Evolutionary conservation across 306 rosid genomes (phyloP).

Genomic region (Adenanthera pavonina): DNA sequence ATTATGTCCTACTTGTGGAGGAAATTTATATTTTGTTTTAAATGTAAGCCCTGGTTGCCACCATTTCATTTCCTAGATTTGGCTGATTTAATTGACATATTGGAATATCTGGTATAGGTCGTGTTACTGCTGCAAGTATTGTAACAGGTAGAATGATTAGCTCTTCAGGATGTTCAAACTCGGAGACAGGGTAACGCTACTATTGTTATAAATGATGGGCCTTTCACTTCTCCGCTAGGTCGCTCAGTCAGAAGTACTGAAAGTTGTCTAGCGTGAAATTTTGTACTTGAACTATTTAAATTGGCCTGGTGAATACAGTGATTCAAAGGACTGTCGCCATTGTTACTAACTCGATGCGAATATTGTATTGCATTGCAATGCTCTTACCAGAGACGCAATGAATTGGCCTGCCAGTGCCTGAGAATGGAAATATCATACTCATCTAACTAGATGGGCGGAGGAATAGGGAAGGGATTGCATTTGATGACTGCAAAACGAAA

Average conservation of each 20-base stretch:
- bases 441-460: background rate
- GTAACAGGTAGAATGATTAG: background rate
- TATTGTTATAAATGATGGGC: background rate
- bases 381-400: no score
- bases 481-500: background rate
- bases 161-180: background rate
- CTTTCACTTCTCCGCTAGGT: background rate
- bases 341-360: background rate
- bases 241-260: background rate
- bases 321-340: background rate
- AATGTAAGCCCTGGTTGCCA: slow-evolving; percentile 12
- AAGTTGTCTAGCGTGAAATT: background rate
- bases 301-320: no score
- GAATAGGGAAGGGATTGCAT: background rate
- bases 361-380: background rate
- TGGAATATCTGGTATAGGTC: background rate
- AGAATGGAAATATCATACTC: background rate
- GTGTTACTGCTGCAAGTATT: background rate
- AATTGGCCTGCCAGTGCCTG: background rate
- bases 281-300: no score
- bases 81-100: background rate
- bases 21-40: slow-evolving; percentile 27
- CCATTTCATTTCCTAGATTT: slow-evolving; percentile 13
- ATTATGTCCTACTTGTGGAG: background rate
- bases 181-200: background rate